Evolutionary conservation across 2,329 filamentous ascomycete genomes (phyloP).

Genomic region (Fusarium acutatum): DNA sequence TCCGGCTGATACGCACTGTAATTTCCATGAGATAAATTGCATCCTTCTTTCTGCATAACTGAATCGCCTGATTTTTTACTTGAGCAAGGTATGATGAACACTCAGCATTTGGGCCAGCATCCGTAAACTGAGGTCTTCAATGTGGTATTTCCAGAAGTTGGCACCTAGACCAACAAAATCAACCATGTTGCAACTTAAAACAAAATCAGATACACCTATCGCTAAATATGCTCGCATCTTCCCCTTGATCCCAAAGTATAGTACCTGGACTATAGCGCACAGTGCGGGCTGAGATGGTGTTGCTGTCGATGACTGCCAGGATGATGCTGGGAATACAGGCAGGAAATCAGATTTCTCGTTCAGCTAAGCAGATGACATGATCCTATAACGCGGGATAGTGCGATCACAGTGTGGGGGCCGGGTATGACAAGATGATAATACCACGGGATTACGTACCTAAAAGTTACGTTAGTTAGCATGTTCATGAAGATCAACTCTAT

Average conservation of each 20-base stretch:
- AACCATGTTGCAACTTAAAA: neutral
- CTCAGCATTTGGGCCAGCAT: neutral
- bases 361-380: slow-evolving; percentile 16
- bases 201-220: neutral
- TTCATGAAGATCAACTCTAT: neutral
- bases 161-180: neutral
- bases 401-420: slow-evolving; percentile 33
- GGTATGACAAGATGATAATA: slow-evolving; percentile 1
- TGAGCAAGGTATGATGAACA: neutral
- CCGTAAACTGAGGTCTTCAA: neutral
- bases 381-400: slow-evolving; percentile 37
- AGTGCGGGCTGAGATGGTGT: neutral
- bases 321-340: slow-evolving; percentile 18
- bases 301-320: neutral
- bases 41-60: neutral
- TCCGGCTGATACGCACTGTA: neutral
- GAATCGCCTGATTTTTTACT: neutral
- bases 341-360: neutral
- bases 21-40: neutral
- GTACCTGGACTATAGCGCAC: neutral
- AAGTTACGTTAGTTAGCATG: neutral
- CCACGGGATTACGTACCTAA: neutral
- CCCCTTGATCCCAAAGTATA: neutral
- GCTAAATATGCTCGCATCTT: neutral
- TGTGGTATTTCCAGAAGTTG: neutral